These are phyloP conservation scores for Didymella pomorum DNA, from an alignment of 2,329 filamentous ascomycete genomes.

Conservation along the genomic window DNA sequence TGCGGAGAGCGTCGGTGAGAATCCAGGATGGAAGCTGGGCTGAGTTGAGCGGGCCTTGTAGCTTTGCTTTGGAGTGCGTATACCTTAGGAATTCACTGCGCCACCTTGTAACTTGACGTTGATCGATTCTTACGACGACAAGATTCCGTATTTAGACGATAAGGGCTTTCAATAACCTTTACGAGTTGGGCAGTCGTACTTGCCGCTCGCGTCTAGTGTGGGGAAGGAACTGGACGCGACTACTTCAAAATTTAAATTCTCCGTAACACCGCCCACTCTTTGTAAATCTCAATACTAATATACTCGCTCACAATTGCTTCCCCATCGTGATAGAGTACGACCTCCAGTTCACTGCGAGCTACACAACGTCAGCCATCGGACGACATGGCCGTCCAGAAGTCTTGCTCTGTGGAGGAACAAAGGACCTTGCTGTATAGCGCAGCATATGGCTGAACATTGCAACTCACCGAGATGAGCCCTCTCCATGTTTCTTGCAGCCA, in stretches of 20 bases:
- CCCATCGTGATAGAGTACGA: not conserved
- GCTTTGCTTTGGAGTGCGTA: not conserved
- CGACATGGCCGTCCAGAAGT: not conserved
- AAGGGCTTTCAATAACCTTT: too few relatives aligned
- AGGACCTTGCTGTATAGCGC: not conserved
- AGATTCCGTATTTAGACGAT: not conserved
- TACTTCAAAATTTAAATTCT: not conserved
- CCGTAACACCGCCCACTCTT: not conserved
- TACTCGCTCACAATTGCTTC: not conserved
- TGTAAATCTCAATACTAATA: not conserved
- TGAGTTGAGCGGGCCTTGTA: not conserved
- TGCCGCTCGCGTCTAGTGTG: not conserved
- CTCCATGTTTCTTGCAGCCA: too few relatives aligned
- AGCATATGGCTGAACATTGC: too few relatives aligned
- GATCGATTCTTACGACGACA: not conserved
- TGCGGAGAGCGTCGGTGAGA: constrained; percentile 13
- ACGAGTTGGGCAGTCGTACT: not conserved
- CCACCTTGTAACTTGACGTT: too few relatives aligned
- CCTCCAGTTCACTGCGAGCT: not conserved
- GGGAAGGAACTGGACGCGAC: not conserved
- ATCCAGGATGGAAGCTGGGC: constrained; percentile 10
- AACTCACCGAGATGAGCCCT: too few relatives aligned
- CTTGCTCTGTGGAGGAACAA: not conserved
- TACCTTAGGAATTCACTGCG: too few relatives aligned
- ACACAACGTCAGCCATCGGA: not conserved